Evolutionary conservation across 2,329 filamentous ascomycete genomes (phyloP), one percentile per base, ranked within the genome.

Genomic region (Epichloe aotearoae): DNA sequence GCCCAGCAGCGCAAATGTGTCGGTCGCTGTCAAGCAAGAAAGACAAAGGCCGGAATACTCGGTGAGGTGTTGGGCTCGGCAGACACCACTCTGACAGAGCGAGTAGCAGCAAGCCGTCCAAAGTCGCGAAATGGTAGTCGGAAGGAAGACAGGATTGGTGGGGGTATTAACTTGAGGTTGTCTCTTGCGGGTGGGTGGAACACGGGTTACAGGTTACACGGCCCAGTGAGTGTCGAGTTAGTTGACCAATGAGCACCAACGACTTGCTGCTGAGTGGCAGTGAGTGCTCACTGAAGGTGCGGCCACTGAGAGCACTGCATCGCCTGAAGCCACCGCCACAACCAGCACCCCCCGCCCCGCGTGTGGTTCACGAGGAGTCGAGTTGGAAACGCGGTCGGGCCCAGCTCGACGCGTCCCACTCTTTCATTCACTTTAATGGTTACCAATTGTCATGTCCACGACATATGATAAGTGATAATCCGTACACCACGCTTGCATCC

Each of bases 211-310:
- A n/a, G n/a, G n/a, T n/a, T n/a, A n/a, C n/a, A n/a, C 19, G 19
- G 19, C 19, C n/a, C n/a, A n/a, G n/a, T n/a, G n/a, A 19, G 26
- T 30, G 26, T 30, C 1, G 26, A 3, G 23, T 26, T 2, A 7
- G 7, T 26, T 26, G 23, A 3, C 23, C 23, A 26, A 26, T 26
- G 47, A 52, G 48, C 56, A 52, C 54, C 54, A 44, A 19, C 47
- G 33, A 26, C 15, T 20, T 37, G 45, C 38, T 55, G 57, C 26
- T 30, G 26, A 30, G n/a, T n/a, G n/a, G n/a, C n/a, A n/a, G n/a
- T n/a, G n/a, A n/a, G 3, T 30, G 26, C 2, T 30, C 26, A 30
- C 26, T 23, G 6, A 26, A 26, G 23, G 2, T 8, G 23, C 23
- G 23, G 23, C 23, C 23, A 26, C 23, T 26, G 23, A 3, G 7